These are phyloP conservation scores for Tulasnella sp. DNA, from an alignment of 768 basidiomycete species.

Conservation along the genomic window DNA sequence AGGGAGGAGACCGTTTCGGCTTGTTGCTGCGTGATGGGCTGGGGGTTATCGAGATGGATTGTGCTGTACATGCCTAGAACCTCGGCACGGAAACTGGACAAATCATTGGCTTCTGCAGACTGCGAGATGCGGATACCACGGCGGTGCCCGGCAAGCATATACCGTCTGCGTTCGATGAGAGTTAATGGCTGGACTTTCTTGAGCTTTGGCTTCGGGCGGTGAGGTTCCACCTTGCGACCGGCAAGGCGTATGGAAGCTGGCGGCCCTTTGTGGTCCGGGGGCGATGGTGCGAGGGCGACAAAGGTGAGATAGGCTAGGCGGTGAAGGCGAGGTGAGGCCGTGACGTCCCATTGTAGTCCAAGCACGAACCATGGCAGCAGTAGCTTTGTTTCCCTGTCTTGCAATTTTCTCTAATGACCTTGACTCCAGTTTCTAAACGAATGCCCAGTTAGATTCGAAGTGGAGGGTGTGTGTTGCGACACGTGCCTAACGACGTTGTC, in stretches of 20 bases:
- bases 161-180: conserved; percentile 7
- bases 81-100: not conserved
- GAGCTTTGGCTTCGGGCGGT: not conserved
- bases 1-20: not conserved
- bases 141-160: conserved; percentile 12
- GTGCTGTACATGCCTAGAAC: conserved; percentile 7
- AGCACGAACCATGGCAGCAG: conserved; percentile 12
- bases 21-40: not conserved
- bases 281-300: conserved; percentile 6
- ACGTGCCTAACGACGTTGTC: conserved; percentile 8
- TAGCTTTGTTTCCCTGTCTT: conserved; percentile 1
- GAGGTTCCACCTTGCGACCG: not conserved
- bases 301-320: conserved; percentile 12
- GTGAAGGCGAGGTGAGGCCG: not conserved
- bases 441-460: not conserved
- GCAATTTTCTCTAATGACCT: conserved; percentile 10
- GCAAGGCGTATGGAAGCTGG: conserved; percentile 1
- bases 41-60: not conserved
- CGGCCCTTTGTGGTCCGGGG: not conserved
- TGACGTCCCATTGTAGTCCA: not conserved
- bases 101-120: not conserved
- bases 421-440: conserved; percentile 12
- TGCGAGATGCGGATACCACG: conserved; percentile 1
- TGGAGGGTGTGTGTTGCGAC: not conserved
- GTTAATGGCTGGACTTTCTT: conserved; percentile 11